These are phyloP conservation scores for Talaromyces funiculosus DNA, from an alignment of 2,329 filamentous ascomycete species.

Conservation along the genomic window DNA sequence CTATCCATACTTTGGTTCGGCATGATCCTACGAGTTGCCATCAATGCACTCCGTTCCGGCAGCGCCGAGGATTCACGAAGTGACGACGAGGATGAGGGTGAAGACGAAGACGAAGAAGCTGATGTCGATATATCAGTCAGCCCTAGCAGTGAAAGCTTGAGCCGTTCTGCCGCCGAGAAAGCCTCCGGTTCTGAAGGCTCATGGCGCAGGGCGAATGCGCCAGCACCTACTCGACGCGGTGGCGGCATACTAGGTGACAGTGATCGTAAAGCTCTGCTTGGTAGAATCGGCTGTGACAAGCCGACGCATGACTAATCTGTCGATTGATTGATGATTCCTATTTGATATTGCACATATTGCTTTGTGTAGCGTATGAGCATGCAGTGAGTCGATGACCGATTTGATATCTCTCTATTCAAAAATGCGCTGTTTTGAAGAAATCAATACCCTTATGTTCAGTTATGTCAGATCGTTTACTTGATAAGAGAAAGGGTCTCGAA, in stretches of 20 bases:
- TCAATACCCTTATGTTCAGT: slow-evolving; percentile 15
- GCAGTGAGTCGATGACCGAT: slow-evolving; percentile 2
- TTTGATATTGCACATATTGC: slow-evolving; percentile 12
- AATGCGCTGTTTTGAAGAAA: slow-evolving; percentile 5
- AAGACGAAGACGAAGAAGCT: slow-evolving; percentile 46
- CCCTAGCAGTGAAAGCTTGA: slow-evolving; percentile 21
- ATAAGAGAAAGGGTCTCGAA: neutral
- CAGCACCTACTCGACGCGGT: slow-evolving; percentile 30
- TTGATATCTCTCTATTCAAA: slow-evolving; percentile 1
- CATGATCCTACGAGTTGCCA: slow-evolving; percentile 79
- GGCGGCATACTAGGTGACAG: slow-evolving; percentile 33
- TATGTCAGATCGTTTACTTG: neutral
- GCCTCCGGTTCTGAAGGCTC: slow-evolving; percentile 23
- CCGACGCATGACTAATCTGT: slow-evolving; percentile 30
- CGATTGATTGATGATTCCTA: neutral
- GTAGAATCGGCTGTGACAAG: slow-evolving; percentile 78
- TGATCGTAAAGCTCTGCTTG: slow-evolving; percentile 65
- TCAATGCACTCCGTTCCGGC: slow-evolving; percentile 67
- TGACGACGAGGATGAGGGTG: slow-evolving; percentile 74
- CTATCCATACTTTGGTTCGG: slow-evolving; percentile 83
- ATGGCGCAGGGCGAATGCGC: slow-evolving; percentile 31
- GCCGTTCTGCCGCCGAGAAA: slow-evolving; percentile 21
- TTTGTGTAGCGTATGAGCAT: slow-evolving; percentile 10
- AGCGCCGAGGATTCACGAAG: slow-evolving; percentile 81
- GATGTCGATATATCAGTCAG: slow-evolving; percentile 15